A percentile compares a stretch with the other conserved stretches of the same genome.
phyloP scores from a whole-genome alignment of 345 rosid genomes.

The Angophora floribunda region DNA sequence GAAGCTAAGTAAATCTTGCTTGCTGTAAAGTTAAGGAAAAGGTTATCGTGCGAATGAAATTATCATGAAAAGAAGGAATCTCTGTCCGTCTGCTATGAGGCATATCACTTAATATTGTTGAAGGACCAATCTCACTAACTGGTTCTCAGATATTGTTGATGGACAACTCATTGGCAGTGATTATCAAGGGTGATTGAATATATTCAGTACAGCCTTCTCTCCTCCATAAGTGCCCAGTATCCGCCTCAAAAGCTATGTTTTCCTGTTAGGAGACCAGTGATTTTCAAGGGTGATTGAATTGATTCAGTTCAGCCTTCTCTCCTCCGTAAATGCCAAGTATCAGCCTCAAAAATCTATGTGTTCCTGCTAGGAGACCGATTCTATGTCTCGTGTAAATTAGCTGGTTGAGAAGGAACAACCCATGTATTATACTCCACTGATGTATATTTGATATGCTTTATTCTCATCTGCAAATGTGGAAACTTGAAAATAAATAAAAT shows the following conservation, averaged over 20 bases:
- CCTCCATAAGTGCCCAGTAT: neutral
- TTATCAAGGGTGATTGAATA: neutral
- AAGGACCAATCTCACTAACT: neutral
- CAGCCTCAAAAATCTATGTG: neutral
- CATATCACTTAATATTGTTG: neutral
- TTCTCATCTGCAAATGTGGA: neutral
- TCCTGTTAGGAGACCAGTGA: neutral
- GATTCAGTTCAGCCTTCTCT: neutral
- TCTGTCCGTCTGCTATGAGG: neutral
- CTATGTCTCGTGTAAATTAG: neutral
- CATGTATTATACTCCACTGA: neutral
- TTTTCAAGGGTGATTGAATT: neutral
- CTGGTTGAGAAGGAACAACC: neutral
- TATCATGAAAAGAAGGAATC: neutral
- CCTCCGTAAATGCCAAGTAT: neutral
- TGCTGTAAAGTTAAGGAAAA: neutral
- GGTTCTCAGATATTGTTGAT: neutral
- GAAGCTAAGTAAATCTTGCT: slow-evolving; percentile 15
- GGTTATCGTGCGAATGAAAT: neutral
- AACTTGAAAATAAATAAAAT: neutral
- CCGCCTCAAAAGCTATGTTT: neutral
- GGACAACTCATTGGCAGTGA: neutral
- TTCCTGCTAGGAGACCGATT: neutral
- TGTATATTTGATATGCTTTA: neutral
- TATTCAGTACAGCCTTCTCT: neutral